Evolutionary conservation across 106 monocot genomes (phyloP).

Genomic region (Dendrobium huoshanense): DNA sequence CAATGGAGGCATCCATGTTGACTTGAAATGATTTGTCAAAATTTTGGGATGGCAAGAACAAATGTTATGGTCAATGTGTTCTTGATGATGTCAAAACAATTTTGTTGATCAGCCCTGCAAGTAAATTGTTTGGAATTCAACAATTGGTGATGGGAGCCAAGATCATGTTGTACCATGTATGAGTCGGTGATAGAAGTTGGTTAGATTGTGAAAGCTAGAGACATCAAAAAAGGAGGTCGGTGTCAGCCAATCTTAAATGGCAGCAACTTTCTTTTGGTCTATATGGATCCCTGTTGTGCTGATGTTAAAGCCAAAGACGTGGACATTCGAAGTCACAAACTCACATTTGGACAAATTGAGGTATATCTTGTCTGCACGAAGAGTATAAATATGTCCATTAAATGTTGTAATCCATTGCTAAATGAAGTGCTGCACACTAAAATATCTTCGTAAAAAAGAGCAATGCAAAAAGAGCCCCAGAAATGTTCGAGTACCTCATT

Average conservation of each 20-base stretch:
- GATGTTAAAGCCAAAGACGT: background rate
- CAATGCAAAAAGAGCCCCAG: background rate
- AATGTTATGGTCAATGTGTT: background rate
- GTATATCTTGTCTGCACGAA: background rate
- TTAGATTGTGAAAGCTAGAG: background rate
- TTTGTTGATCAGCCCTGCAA: background rate
- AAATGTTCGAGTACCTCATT: background rate
- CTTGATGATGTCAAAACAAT: constrained; percentile 9
- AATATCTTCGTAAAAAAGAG: too few relatives aligned
- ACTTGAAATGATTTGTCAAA: constrained; percentile 27
- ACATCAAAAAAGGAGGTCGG: background rate
- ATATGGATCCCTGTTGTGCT: background rate
- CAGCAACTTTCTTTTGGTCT: background rate
- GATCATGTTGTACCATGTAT: background rate
- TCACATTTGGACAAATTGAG: background rate
- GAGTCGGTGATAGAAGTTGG: background rate
- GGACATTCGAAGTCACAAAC: background rate
- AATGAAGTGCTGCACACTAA: background rate
- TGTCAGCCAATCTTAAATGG: background rate
- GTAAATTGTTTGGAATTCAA: background rate
- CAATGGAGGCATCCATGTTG: constrained; percentile 20
- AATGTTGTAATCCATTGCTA: background rate
- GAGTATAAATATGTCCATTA: background rate
- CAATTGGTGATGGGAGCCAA: background rate
- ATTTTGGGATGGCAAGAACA: background rate